Base-by-base conservation (phyloP, 176 grass and related monocot genomes). In the Zoysia japonica region DNA sequence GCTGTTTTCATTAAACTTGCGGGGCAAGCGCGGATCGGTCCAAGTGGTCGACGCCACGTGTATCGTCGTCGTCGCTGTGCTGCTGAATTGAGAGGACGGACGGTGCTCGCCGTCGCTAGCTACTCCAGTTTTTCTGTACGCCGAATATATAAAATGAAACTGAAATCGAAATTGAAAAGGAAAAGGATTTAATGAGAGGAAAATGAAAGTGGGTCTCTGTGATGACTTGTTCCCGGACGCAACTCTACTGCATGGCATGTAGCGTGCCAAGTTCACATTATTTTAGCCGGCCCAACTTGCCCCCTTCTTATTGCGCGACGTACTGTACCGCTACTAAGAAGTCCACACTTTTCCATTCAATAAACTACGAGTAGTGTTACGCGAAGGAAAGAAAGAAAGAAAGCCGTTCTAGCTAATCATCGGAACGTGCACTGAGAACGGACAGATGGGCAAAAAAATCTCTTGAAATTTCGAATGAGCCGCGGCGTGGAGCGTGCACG, bases 401-500 rank as follows among this genome's bases (percentile, higher is more conserved):
- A 28, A 69, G 14, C 55, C 2, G 56, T 15, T 76, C 11, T 50
- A 28, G 28, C 28, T 28, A 71, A 81, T 77, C 72, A 81, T 89
- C 53, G 44, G 55, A 85, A 46, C 46, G 82, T 81, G 82, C 77
- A 45, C 82, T 52, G 3, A 63, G 63, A 79, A 36, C 38, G 38
- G 51, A 13, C 12, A 35, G 14, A 47, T 20, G 36, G n/a, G 3
- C 2, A 38, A 65, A 47, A 76, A 89, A 50, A 85, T 89, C 56
- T 81, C 65, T 44, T 37, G 77, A 75, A 75, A 71, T 80, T 85
- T 79, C 69, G 80, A 84, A 67, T 46, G 75, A 6, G 68, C 75
- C 38, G 82, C 77, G 82, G 85, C 35, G 72, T 61, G 87, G 78
- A 89, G 83, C 87, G 78, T 85, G 72, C 67, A 47, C 67, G 87